These are phyloP conservation scores for Cyberlindnera samutprakarnensis DNA, from an alignment of 805 yeast genomes.

Conservation along the genomic window DNA sequence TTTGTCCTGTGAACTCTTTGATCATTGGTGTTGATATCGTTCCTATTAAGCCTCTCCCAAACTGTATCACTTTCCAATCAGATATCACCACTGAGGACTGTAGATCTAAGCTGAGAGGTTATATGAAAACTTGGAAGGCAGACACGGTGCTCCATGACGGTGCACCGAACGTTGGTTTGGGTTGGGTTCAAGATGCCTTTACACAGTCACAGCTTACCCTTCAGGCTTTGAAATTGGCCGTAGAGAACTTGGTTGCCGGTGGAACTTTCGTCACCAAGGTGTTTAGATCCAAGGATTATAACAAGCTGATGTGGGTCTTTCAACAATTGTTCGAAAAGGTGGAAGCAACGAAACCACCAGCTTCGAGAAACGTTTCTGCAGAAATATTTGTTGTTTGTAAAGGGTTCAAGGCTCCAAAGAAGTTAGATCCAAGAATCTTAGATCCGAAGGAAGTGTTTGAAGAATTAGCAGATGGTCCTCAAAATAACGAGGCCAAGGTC, in stretches of 20 bases:
- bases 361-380: constrained; percentile 98
- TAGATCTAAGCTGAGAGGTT: constrained; percentile 87
- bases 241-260: constrained; percentile 81
- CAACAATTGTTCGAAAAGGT: constrained; percentile 93
- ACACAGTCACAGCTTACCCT: constrained; percentile 94
- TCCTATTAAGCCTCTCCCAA: constrained; percentile 94
- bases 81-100: constrained; percentile 99
- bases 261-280: constrained; percentile 96
- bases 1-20: constrained; percentile 87
- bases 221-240: constrained; percentile 90
- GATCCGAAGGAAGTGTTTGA: constrained; percentile 94
- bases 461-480: constrained; percentile 70
- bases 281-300: constrained; percentile 98
- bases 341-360: constrained; percentile 98
- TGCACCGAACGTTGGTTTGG: constrained; percentile 99
- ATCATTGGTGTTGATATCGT: constrained; percentile 99
- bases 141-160: constrained; percentile 98
- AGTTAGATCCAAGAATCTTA: constrained; percentile 82
- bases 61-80: constrained; percentile 88
- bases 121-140: constrained; percentile 98
- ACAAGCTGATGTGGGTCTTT: constrained; percentile 95
- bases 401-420: constrained; percentile 94
- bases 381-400: constrained; percentile 97
- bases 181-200: constrained; percentile 99
- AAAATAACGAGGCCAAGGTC: constrained; percentile 83